Conservation (phyloP, 2,329 filamentous ascomycete species). For the Hypoxylon sp. region DNA sequence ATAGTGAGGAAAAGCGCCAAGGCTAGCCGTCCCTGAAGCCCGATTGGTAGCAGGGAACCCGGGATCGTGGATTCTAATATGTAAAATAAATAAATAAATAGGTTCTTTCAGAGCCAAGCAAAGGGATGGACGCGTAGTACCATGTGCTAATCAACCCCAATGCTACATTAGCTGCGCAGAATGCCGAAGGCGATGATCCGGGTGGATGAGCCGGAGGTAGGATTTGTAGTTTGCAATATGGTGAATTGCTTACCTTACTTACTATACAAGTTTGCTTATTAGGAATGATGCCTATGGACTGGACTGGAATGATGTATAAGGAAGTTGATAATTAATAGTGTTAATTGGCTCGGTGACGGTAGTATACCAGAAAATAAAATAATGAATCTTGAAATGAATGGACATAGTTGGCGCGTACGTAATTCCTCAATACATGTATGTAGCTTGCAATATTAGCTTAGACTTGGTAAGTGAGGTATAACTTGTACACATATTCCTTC, state of each 20-base stretch:
- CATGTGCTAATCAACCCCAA: slow-evolving; percentile 26
- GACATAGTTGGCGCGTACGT: slow-evolving; percentile 22
- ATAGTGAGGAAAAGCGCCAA: slow-evolving; percentile 17
- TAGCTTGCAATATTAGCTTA: slow-evolving; percentile 12
- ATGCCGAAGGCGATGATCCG: slow-evolving; percentile 37
- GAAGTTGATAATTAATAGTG: neutral
- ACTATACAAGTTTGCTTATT: neutral
- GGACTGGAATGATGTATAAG: neutral
- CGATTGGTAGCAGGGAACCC: slow-evolving; percentile 35
- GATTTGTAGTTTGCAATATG: slow-evolving; percentile 8
- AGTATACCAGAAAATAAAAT: neutral
- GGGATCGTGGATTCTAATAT: slow-evolving; percentile 31
- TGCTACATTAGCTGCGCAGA: slow-evolving; percentile 30
- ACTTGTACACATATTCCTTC: slow-evolving; percentile 11
- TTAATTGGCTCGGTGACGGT: slow-evolving; percentile 2
- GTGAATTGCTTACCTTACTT: neutral
- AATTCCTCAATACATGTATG: slow-evolving; percentile 1
- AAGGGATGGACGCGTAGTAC: slow-evolving; percentile 23
- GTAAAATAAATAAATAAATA: slow-evolving; percentile 30
- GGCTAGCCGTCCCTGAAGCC: neutral
- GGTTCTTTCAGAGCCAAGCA: slow-evolving; percentile 1
- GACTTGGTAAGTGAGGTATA: neutral
- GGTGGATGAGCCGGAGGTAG: slow-evolving; percentile 30
- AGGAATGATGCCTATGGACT: neutral
- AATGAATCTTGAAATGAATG: slow-evolving; percentile 21